Percentiles rank a stretch among this genome's conserved stretches.
phyloP scores from a whole-genome alignment of 1,284 basidiomycete genomes.

The Puccinia novopanici region DNA sequence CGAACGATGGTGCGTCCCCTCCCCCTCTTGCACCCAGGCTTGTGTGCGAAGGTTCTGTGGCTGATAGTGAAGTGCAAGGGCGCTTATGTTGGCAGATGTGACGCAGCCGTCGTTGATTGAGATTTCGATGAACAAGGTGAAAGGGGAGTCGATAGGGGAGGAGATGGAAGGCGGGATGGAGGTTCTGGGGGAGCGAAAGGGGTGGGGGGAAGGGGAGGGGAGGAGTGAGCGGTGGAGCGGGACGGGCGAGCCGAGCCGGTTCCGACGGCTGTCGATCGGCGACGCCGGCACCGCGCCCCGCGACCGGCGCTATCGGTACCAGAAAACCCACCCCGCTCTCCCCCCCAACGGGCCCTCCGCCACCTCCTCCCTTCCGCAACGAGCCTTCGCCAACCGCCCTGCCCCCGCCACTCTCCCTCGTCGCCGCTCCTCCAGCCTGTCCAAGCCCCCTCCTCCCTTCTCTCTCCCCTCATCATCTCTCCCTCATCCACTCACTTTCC shows the following conservation, averaged over 20 bases:
- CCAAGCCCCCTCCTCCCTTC: neutral
- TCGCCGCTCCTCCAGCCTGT: no score
- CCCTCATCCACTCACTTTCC: neutral
- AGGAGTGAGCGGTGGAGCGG: neutral
- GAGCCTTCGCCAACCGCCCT: no score
- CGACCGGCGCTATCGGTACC: conserved; percentile 23
- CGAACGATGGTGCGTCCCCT: conserved; percentile 12
- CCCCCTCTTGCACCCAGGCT: neutral
- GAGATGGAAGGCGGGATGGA: no score
- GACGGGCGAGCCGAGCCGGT: neutral
- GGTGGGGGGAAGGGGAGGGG: neutral
- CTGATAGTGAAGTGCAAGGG: no score
- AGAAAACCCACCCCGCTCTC: conserved; percentile 23
- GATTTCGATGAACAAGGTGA: conserved; percentile 25
- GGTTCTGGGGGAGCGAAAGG: neutral
- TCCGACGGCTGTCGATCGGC: conserved; percentile 15
- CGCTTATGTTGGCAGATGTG: neutral
- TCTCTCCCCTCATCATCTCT: neutral
- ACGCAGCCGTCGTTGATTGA: conserved; percentile 29
- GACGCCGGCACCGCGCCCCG: conserved; percentile 6
- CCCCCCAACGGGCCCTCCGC: neutral
- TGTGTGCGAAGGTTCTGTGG: no score
- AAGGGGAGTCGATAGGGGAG: neutral
- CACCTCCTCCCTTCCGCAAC: neutral
- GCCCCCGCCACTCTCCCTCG: neutral